A percentile compares a stretch with the other conserved stretches of the same genome.
These are phyloP conservation scores for Colletotrichum sp. DNA, from an alignment of 2,329 filamentous ascomycete genomes.

Conservation along the genomic window DNA sequence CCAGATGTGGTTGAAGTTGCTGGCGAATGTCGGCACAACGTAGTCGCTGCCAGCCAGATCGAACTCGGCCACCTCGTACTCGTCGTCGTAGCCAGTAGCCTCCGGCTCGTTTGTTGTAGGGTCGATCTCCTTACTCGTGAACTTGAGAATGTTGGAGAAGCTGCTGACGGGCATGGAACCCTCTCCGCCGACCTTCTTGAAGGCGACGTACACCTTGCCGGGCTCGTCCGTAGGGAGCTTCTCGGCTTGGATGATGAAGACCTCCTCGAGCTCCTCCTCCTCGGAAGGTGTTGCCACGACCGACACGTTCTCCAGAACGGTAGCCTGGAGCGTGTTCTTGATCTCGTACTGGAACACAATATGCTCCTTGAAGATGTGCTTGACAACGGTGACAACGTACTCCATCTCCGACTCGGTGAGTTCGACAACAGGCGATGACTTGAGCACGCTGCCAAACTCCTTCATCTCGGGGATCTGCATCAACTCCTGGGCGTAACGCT, in stretches of 20 bases:
- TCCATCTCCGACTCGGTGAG: slow-evolving; percentile 97
- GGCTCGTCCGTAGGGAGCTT: slow-evolving; percentile 84
- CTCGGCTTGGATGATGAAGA: slow-evolving; percentile 90
- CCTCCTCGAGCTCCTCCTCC: slow-evolving; percentile 84
- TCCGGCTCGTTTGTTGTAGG: slow-evolving; percentile 93
- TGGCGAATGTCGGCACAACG: slow-evolving; percentile 89
- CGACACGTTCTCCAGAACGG: slow-evolving; percentile 87
- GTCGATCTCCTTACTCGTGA: slow-evolving; percentile 98
- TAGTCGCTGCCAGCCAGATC: slow-evolving; percentile 93
- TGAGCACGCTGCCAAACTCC: slow-evolving; percentile 88
- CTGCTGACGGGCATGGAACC: slow-evolving; percentile 77
- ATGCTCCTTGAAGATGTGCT: slow-evolving; percentile 98
- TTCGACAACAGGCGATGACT: slow-evolving; percentile 85
- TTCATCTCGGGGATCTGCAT: slow-evolving; percentile 90
- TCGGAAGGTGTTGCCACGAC: slow-evolving; percentile 81
- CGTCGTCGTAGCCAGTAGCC: slow-evolving; percentile 91
- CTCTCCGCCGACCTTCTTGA: slow-evolving; percentile 82
- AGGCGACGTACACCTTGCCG: slow-evolving; percentile 93
- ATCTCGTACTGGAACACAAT: slow-evolving; percentile 96
- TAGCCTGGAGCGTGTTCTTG: slow-evolving; percentile 94
- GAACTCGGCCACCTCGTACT: slow-evolving; percentile 95
- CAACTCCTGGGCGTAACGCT: slow-evolving; percentile 89
- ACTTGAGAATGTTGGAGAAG: slow-evolving; percentile 94
- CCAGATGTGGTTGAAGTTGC: slow-evolving; percentile 96
- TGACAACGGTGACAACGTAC: slow-evolving; percentile 91